phyloP scores from a whole-genome alignment of 2,329 filamentous ascomycete species.

The Pseudogymnoascus sp. region DNA sequence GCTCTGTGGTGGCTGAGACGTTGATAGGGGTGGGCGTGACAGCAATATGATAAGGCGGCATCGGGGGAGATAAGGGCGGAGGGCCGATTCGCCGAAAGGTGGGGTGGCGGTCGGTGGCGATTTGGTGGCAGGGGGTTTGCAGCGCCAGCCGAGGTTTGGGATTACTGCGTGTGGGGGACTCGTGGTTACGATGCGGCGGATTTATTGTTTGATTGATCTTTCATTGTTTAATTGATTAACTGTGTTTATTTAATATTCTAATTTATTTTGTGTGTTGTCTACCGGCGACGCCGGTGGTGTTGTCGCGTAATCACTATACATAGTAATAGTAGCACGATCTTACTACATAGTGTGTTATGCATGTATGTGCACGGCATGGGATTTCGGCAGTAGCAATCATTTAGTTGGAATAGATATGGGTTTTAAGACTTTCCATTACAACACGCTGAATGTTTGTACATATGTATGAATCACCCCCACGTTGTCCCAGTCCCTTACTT shows the following conservation, averaged over 20 bases:
- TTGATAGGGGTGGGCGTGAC: neutral
- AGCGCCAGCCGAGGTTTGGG: neutral
- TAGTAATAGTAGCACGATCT: neutral
- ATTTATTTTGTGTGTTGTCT: neutral
- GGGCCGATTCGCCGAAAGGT: neutral
- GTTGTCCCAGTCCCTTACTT: neutral
- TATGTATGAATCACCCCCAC: neutral
- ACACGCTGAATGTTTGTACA: neutral
- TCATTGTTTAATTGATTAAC: neutral
- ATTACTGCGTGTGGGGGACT: neutral
- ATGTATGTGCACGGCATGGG: neutral
- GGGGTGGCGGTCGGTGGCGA: slow-evolving; percentile 4
- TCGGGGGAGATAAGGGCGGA: neutral
- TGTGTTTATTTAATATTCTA: neutral
- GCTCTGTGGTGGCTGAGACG: neutral
- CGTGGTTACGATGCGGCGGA: neutral
- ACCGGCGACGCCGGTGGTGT: neutral
- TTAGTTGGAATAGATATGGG: neutral
- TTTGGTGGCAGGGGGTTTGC: neutral
- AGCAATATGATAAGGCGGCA: neutral
- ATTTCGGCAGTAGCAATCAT: neutral
- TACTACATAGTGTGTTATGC: neutral
- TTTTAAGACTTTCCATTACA: neutral
- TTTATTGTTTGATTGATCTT: neutral
- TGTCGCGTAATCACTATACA: neutral